A percentile compares a stretch with the other conserved stretches of the same genome.
These are phyloP conservation scores for Exophiala calicioides DNA, from an alignment of 2,329 filamentous ascomycete genomes.

Conservation along the genomic window DNA sequence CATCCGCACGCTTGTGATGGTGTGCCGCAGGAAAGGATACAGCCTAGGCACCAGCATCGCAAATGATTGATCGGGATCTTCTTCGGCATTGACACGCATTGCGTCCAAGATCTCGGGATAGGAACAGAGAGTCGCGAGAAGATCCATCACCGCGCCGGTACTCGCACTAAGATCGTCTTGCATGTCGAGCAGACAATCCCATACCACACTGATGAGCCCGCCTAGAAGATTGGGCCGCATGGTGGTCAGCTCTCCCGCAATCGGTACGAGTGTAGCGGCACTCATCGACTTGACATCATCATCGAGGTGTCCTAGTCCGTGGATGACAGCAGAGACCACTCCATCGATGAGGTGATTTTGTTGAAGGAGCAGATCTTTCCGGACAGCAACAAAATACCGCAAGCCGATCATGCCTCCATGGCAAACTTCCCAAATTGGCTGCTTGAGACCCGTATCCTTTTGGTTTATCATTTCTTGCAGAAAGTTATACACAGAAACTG, in stretches of 20 bases:
- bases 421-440: conserved; percentile 86
- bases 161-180: conserved; percentile 96
- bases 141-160: conserved; percentile 97
- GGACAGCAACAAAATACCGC: conserved; percentile 90
- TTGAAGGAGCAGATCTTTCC: conserved; percentile 85
- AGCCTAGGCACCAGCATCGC: conserved; percentile 87
- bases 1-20: conserved; percentile 91
- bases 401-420: conserved; percentile 98
- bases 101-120: conserved; percentile 90
- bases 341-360: conserved; percentile 88
- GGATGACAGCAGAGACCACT: conserved; percentile 89
- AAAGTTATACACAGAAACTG: conserved; percentile 80
- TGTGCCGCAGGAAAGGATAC: conserved; percentile 94
- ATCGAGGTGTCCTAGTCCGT: conserved; percentile 84
- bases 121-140: conserved; percentile 90
- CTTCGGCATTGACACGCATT: conserved; percentile 85
- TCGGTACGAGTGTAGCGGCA: conserved; percentile 94
- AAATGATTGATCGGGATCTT: conserved; percentile 85
- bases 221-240: conserved; percentile 77
- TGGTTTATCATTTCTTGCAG: conserved; percentile 92
- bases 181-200: conserved; percentile 95
- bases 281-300: conserved; percentile 97
- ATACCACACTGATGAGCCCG: conserved; percentile 87
- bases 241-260: conserved; percentile 90
- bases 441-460: conserved; percentile 71